Conservation (phyloP, 2,329 filamentous ascomycete genomes). For the Phialophora macrospora region DNA sequence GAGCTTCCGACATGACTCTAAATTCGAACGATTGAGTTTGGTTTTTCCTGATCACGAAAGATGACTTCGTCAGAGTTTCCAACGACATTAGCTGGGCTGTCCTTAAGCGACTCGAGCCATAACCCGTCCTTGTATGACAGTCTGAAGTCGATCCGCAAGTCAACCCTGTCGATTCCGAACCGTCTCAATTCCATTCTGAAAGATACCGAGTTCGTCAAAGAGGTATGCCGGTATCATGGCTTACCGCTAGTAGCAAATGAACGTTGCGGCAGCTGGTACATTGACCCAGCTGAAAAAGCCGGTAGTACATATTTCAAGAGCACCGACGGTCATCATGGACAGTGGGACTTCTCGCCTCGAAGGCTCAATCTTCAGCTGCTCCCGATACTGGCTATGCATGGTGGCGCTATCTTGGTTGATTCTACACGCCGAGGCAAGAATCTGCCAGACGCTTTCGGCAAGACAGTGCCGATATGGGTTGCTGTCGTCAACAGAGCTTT, state of each 20-base stretch:
- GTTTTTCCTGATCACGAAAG: neutral
- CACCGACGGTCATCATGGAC: slow-evolving; percentile 88
- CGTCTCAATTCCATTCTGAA: slow-evolving; percentile 76
- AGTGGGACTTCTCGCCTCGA: slow-evolving; percentile 88
- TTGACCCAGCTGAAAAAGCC: slow-evolving; percentile 66
- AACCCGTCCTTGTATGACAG: slow-evolving; percentile 31
- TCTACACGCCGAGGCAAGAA: slow-evolving; percentile 89
- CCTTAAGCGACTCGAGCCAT: slow-evolving; percentile 25
- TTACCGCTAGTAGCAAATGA: slow-evolving; percentile 89
- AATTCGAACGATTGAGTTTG: neutral
- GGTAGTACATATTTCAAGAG: slow-evolving; percentile 95
- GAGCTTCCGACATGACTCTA: neutral
- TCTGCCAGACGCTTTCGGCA: slow-evolving; percentile 93
- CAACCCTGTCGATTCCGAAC: slow-evolving; percentile 78
- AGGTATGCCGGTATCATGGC: slow-evolving; percentile 57
- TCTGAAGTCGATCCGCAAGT: slow-evolving; percentile 74
- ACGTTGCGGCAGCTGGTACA: slow-evolving; percentile 95
- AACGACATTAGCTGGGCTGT: slow-evolving; percentile 32
- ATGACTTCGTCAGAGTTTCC: slow-evolving; percentile 32
- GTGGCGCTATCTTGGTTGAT: slow-evolving; percentile 78
- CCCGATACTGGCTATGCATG: slow-evolving; percentile 64
- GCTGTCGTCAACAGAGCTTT: slow-evolving; percentile 79
- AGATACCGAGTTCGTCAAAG: slow-evolving; percentile 75
- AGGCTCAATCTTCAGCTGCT: slow-evolving; percentile 84
- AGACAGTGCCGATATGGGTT: slow-evolving; percentile 94